These are phyloP conservation scores for Ambrosia hybrid DNA, from an alignment of 140 eudicot species.

Conservation along the genomic window DNA sequence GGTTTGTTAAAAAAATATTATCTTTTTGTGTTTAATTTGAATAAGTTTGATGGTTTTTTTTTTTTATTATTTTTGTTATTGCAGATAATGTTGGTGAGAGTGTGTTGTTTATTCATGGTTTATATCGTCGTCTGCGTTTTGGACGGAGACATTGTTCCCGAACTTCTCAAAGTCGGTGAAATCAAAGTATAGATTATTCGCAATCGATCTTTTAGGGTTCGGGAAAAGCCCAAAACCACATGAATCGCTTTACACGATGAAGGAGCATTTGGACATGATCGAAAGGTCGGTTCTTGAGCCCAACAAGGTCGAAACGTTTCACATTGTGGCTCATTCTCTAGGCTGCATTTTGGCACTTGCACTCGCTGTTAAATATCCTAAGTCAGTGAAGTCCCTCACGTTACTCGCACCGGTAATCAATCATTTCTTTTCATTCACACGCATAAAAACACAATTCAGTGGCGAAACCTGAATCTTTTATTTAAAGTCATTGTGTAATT, in stretches of 20 bases:
- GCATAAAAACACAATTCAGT: background rate
- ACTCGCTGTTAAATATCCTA: constrained; percentile 72
- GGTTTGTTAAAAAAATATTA: too few relatives aligned
- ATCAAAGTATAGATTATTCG: constrained; percentile 68
- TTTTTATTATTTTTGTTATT: too few relatives aligned
- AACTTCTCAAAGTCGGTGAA: constrained; percentile 60
- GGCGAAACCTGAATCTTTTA: too few relatives aligned
- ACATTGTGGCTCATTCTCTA: constrained; percentile 90
- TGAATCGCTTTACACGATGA: constrained; percentile 72
- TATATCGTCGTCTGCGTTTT: constrained; percentile 79
- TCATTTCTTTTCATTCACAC: background rate
- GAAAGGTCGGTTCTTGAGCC: constrained; percentile 69
- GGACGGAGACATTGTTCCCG: constrained; percentile 84
- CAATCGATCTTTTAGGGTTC: constrained; percentile 83
- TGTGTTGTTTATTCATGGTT: constrained; percentile 83
- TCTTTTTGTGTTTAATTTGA: too few relatives aligned
- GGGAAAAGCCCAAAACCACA: constrained; percentile 90
- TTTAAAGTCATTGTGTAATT: too few relatives aligned
- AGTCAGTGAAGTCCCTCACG: constrained; percentile 73
- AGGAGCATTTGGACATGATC: constrained; percentile 89
- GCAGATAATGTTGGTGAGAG: constrained; percentile 61
- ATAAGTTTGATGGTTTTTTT: too few relatives aligned
- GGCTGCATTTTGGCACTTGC: constrained; percentile 89
- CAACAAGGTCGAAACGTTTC: constrained; percentile 69
- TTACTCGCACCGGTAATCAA: constrained; percentile 75